Base-by-base conservation (phyloP, 2,329 filamentous ascomycete species). In the Trichoderma breve region DNA sequence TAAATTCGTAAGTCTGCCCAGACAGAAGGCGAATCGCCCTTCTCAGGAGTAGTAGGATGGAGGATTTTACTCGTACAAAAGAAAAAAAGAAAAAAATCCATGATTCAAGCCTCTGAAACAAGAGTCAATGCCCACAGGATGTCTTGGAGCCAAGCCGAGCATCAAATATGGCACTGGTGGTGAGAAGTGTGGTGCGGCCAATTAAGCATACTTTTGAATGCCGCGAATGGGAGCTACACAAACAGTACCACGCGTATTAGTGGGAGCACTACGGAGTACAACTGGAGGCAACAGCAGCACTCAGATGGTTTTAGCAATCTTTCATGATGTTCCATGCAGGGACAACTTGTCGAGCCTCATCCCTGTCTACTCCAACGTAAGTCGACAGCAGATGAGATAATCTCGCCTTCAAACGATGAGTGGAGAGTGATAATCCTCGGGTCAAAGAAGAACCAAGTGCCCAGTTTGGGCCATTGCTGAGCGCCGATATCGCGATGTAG, bases 121-220 rank as follows among this genome's bases (percentile, higher is more conserved):
- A 7, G 39, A 30, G 11, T 32, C 36, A 71, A 43, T 26, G 58
- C n/a, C 34, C 28, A 12, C 39, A 28, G 24, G 36, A n/a, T 21
- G 39, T 34, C 24, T n/a, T n/a, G 30, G 6, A 34, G 18, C 39
- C 28, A 47, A 24, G 9, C 26, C 4, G 39, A 21, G 26, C n/a
- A 62, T 36, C 24, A 39, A 60, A 62, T 21, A 55, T 51, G 26
- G 32, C 32, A 61, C 70, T 30, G 39, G 30, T 21, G 6, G 36
- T 43, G 18, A 66, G 18, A 57, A 18, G n/a, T 43, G 53, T 69
- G 64, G 57, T 24, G 64, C 55, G 55, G 55, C 70, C 21, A 51
- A 63, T 72, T 68, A 57, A 69, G 70, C 63, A 72, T 62, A 69
- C 63, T 71, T 71, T 68, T 69, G 70, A 32, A 18, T 67, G 21